phyloP scores from a whole-genome alignment of 202 grass and related monocot genomes.

The Alloteropsis angusta region DNA sequence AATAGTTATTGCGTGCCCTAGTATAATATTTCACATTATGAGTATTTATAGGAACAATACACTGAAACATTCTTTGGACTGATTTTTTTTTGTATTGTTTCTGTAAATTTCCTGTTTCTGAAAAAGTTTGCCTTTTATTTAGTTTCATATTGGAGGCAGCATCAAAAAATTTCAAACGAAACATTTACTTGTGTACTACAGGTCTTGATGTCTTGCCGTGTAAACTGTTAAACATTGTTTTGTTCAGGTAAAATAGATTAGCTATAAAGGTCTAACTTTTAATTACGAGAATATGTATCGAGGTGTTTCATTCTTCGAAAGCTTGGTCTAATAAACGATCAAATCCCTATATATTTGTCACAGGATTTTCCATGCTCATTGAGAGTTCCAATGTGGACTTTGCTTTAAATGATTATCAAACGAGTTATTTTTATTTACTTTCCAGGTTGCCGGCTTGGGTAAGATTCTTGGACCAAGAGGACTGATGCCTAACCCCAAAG shows the following conservation, averaged over 20 bases:
- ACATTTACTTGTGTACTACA: neutral
- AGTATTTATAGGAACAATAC: constrained; percentile 2
- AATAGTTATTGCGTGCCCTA: neutral
- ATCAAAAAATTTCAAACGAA: neutral
- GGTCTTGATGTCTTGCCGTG: neutral
- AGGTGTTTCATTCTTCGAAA: neutral
- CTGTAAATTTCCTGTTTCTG: neutral
- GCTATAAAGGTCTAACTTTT: neutral
- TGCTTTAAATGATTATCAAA: constrained; percentile 15
- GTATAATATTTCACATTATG: neutral
- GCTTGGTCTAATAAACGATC: neutral
- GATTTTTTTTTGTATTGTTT: neutral
- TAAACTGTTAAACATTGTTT: neutral
- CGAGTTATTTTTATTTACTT: constrained; percentile 25
- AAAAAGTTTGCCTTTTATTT: neutral
- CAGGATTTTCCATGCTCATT: neutral
- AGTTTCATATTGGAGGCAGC: neutral
- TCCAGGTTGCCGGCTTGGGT: constrained; percentile 79
- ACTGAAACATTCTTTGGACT: neutral
- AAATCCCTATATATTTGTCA: neutral
- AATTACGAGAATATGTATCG: neutral
- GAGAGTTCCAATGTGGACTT: neutral
- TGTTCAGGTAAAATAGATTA: neutral
- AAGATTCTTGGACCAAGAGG: constrained; percentile 97
- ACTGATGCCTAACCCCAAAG: constrained; percentile 99